These are phyloP conservation scores for Globisporangium camurandrum DNA, from an alignment of 352 stramenopile species.

Conservation along the genomic window DNA sequence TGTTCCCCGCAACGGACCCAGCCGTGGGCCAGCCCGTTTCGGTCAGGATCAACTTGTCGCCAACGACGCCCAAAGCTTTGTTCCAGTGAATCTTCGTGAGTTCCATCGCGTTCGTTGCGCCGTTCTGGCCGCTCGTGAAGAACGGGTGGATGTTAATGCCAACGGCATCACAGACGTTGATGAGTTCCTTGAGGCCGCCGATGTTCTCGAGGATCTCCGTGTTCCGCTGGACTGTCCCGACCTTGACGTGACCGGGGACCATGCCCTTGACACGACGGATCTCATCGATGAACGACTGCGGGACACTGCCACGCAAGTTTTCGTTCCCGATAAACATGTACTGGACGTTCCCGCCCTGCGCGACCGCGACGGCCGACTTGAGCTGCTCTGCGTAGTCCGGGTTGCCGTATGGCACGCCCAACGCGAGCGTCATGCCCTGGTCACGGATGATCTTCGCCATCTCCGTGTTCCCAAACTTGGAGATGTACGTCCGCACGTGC, in stretches of 20 bases:
- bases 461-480: slow-evolving; percentile 39
- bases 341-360: slow-evolving; percentile 35
- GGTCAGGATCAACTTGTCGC: slow-evolving; percentile 44
- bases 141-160: slow-evolving; percentile 62
- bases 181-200: slow-evolving; percentile 29
- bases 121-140: slow-evolving; percentile 34
- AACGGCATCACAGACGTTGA: slow-evolving; percentile 34
- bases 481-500: slow-evolving; percentile 69
- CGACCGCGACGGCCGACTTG: slow-evolving; percentile 29
- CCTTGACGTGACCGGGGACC: slow-evolving; percentile 34
- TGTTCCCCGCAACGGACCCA: slow-evolving; percentile 30
- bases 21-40: slow-evolving; percentile 48
- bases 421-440: slow-evolving; percentile 37
- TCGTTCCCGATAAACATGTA: slow-evolving; percentile 72
- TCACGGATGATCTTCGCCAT: slow-evolving; percentile 44
- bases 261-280: slow-evolving; percentile 43
- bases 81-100: slow-evolving; percentile 45
- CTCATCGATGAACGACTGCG: slow-evolving; percentile 30
- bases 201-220: slow-evolving; percentile 44
- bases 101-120: slow-evolving; percentile 27
- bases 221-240: slow-evolving; percentile 70
- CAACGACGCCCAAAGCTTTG: slow-evolving; percentile 22
- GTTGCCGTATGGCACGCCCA: slow-evolving; percentile 51
- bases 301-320: slow-evolving; percentile 41
- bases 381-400: slow-evolving; percentile 40